These are phyloP conservation scores for Calocera cornea DNA, from an alignment of 768 basidiomycete genomes.

Conservation along the genomic window DNA sequence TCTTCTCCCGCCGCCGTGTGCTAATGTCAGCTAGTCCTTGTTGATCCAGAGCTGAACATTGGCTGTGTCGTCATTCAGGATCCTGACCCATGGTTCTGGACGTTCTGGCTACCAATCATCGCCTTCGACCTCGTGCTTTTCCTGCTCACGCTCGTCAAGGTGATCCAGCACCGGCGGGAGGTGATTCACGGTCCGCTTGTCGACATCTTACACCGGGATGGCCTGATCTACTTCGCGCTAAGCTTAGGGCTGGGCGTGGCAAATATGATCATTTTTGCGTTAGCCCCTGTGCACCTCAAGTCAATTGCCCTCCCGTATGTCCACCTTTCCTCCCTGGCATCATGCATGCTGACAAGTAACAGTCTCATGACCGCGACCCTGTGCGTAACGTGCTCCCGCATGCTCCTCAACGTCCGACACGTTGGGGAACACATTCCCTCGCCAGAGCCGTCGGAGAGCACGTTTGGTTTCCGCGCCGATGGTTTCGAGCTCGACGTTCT, in stretches of 20 bases:
- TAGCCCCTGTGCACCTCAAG: neutral
- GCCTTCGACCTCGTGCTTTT: neutral
- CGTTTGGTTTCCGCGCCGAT: neutral
- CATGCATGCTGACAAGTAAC: neutral
- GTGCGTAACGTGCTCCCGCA: neutral
- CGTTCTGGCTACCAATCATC: neutral
- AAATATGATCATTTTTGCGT: neutral
- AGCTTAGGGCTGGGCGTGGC: neutral
- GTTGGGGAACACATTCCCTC: neutral
- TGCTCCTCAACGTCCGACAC: neutral
- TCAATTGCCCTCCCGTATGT: neutral
- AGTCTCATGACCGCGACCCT: neutral
- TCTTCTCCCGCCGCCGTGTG: neutral
- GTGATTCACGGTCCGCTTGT: neutral
- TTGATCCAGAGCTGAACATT: neutral
- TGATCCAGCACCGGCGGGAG: neutral
- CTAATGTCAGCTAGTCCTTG: neutral
- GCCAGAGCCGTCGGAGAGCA: neutral
- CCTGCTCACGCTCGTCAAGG: neutral
- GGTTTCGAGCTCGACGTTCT: neutral
- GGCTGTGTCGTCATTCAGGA: neutral
- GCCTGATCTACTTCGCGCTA: neutral
- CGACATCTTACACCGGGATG: neutral
- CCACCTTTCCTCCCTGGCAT: neutral
- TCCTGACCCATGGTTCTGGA: neutral